phyloP scores from a whole-genome alignment of 164 flowering plant genomes.

The Vitis vinifera region ASM3070453v1 NC_081817.1:4805001-4805500 shows the following conservation, averaged over 20 bases:
- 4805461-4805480: constrained; percentile 28
- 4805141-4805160: constrained; percentile 34
- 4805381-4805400: constrained; percentile 12
- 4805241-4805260: too few relatives aligned
- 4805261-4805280: too few relatives aligned
- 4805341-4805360: too few relatives aligned
- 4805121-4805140: constrained; percentile 17
- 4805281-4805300: too few relatives aligned
- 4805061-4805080: constrained; percentile 39
- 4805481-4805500: constrained; percentile 31
- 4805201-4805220: not conserved
- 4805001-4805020: not conserved
- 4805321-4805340: too few relatives aligned
- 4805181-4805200: not conserved
- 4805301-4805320: too few relatives aligned
- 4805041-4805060: constrained; percentile 1
- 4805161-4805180: not conserved
- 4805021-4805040: not conserved
- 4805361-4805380: too few relatives aligned
- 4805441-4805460: constrained; percentile 21
- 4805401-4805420: constrained; percentile 26
- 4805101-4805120: constrained; percentile 44
- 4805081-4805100: constrained; percentile 71
- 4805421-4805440: constrained; percentile 14
- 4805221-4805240: not conserved